A percentile compares a stretch with the other conserved stretches of the same genome.
These are phyloP conservation scores for Metschnikowia sp. DNA, from an alignment of 805 yeast species.

Conservation along the genomic window DNA sequence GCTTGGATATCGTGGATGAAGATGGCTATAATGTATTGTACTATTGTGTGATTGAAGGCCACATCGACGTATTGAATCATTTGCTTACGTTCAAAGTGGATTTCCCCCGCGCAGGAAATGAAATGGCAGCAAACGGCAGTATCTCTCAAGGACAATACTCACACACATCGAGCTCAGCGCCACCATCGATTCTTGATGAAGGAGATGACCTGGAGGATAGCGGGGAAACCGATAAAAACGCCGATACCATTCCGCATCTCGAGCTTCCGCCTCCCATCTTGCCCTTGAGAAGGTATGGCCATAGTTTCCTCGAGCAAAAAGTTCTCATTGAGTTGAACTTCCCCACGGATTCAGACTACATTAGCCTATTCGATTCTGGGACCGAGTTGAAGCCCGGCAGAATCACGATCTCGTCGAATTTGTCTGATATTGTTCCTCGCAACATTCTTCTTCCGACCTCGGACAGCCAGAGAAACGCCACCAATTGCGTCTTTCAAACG, in stretches of 20 bases:
- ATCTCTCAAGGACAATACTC: neutral
- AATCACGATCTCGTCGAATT: constrained; percentile 72
- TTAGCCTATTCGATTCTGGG: constrained; percentile 42
- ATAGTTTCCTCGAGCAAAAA: constrained; percentile 88
- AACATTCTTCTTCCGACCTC: constrained; percentile 76
- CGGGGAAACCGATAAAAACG: constrained; percentile 32
- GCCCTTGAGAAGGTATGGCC: constrained; percentile 92
- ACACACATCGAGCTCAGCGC: constrained; percentile 1
- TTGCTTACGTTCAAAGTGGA: constrained; percentile 43
- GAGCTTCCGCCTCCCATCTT: constrained; percentile 94
- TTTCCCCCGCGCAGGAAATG: constrained; percentile 1
- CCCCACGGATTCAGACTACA: constrained; percentile 45
- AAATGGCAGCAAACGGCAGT: neutral
- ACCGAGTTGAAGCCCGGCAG: constrained; percentile 65
- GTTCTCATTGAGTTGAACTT: constrained; percentile 77
- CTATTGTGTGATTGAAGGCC: constrained; percentile 94
- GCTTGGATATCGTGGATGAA: constrained; percentile 65
- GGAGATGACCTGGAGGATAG: constrained; percentile 39
- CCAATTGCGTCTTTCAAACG: constrained; percentile 76
- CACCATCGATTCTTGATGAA: constrained; percentile 27
- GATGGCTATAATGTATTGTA: constrained; percentile 77
- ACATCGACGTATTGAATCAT: constrained; percentile 72
- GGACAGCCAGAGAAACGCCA: constrained; percentile 46
- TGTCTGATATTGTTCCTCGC: constrained; percentile 82
- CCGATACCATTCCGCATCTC: constrained; percentile 83